A percentile compares a stretch with the other conserved stretches of the same genome.
Conservation (phyloP, 805 yeast species). For the Ogataea naganishii region DNA sequence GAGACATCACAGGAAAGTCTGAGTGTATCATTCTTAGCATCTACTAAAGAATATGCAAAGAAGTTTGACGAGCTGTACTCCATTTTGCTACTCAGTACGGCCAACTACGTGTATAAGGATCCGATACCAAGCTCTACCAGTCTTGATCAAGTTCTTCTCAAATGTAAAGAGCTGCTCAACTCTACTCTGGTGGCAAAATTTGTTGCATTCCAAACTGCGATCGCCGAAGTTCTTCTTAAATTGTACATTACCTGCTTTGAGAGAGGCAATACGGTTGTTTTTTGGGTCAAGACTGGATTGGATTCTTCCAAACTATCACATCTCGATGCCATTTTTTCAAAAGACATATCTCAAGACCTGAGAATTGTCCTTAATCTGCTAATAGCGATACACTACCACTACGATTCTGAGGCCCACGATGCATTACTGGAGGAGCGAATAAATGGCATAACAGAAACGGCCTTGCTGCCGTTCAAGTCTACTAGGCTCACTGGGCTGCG, state of each 20-base stretch:
- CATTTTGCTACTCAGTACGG: slow-evolving; percentile 13
- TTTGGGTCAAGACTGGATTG: slow-evolving; percentile 15
- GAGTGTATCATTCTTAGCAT: too few species aligned
- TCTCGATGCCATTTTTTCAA: slow-evolving; percentile 3
- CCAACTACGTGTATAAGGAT: slow-evolving; percentile 12
- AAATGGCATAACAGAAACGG: too few species aligned
- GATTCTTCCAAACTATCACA: slow-evolving; percentile 6
- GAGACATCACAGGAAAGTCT: slow-evolving; percentile 8
- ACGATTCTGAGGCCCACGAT: too few species aligned
- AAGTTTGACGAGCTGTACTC: slow-evolving; percentile 21
- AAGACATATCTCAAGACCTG: slow-evolving; percentile 11
- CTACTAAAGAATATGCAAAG: slow-evolving; percentile 6
- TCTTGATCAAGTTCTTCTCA: slow-evolving; percentile 10
- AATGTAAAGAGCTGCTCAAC: slow-evolving; percentile 18
- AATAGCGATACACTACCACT: slow-evolving; percentile 6
- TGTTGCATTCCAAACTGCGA: slow-evolving; percentile 14
- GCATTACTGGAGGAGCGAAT: too few species aligned
- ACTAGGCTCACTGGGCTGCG: too few species aligned
- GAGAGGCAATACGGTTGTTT: slow-evolving; percentile 10
- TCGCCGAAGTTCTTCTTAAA: slow-evolving; percentile 19
- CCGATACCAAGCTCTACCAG: slow-evolving; percentile 6
- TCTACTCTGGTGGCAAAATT: slow-evolving; percentile 20
- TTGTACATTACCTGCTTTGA: slow-evolving; percentile 9
- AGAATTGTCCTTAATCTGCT: slow-evolving; percentile 12
- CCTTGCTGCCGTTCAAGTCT: too few species aligned